Evolutionary conservation across 352 stramenopile species (phyloP).

Genomic region (Globisporangium cylindrosporum): DNA sequence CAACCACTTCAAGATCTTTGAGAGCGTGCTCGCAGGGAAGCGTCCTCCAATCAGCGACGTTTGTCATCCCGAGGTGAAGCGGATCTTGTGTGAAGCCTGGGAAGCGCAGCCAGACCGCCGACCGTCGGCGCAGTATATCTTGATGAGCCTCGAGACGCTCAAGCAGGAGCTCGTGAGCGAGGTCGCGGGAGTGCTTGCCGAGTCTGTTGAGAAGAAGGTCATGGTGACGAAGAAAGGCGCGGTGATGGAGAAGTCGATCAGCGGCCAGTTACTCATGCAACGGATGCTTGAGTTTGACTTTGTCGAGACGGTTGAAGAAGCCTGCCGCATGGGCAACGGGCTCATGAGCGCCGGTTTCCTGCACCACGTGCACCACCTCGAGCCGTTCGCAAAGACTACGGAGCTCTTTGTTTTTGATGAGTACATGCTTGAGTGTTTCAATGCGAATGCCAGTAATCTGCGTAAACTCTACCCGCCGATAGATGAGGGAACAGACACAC

Average conservation of each 20-base stretch:
- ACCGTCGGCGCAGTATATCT: constrained; percentile 46
- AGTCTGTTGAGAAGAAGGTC: constrained; percentile 32
- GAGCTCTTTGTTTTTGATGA: constrained; percentile 57
- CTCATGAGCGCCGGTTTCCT: constrained; percentile 68
- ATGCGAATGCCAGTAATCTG: constrained; percentile 15
- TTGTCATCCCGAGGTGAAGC: constrained; percentile 35
- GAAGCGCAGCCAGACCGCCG: constrained; percentile 43
- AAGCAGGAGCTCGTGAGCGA: constrained; percentile 43
- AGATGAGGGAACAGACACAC: constrained; percentile 4
- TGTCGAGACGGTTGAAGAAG: constrained; percentile 46
- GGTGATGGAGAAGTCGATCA: constrained; percentile 29
- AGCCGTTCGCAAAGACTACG: constrained; percentile 44
- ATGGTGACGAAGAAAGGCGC: constrained; percentile 24
- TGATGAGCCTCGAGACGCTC: constrained; percentile 45
- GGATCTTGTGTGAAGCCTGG: constrained; percentile 55
- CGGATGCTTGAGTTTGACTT: constrained; percentile 58
- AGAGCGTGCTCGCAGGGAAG: constrained; percentile 56
- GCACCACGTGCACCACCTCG: constrained; percentile 48
- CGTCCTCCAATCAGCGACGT: constrained; percentile 39
- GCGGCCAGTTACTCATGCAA: constrained; percentile 51
- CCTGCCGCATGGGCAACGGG: constrained; percentile 49
- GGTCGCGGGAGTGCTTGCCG: constrained; percentile 32
- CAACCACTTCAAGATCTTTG: constrained; percentile 72
- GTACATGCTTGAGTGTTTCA: constrained; percentile 23
- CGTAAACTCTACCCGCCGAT: constrained; percentile 12